Evolutionary conservation across 116 monocot species (phyloP).

Genomic region (Dioscorea cayenensis): DNA sequence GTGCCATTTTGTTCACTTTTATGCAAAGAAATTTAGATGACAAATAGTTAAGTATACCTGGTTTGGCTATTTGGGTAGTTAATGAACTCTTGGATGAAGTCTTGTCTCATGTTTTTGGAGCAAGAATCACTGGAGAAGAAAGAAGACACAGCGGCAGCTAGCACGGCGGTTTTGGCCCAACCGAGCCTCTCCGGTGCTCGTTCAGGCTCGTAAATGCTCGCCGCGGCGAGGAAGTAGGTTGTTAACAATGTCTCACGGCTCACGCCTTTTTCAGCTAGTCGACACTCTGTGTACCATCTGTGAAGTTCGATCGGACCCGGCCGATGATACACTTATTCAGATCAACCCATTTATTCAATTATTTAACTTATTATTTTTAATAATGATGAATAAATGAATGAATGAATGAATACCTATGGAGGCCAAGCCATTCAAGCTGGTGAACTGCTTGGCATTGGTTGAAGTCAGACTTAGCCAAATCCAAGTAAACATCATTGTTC

Average conservation of each 20-base stretch:
- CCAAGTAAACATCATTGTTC: slow-evolving; percentile 64
- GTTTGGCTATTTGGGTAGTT: not conserved
- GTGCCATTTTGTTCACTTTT: no score
- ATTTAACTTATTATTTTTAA: no score
- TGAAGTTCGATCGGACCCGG: no score
- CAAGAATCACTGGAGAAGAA: slow-evolving; percentile 4
- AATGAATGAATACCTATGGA: slow-evolving; percentile 33
- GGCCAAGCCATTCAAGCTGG: slow-evolving; percentile 51
- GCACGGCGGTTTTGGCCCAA: slow-evolving; percentile 46
- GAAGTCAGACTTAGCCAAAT: slow-evolving; percentile 73
- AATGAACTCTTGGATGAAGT: slow-evolving; percentile 9
- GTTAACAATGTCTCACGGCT: slow-evolving; percentile 17
- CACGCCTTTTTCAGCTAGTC: slow-evolving; percentile 20
- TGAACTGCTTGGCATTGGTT: slow-evolving; percentile 64
- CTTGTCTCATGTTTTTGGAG: slow-evolving; percentile 6
- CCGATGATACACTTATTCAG: no score
- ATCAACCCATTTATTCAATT: not conserved
- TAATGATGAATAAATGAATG: not conserved
- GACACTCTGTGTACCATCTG: slow-evolving; percentile 58
- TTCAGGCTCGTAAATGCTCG: slow-evolving; percentile 70
- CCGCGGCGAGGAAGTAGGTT: slow-evolving; percentile 59
- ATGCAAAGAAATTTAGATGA: no score
- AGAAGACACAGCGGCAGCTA: slow-evolving; percentile 31
- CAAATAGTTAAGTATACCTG: not conserved
- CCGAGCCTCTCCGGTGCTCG: slow-evolving; percentile 55